Conservation (phyloP, 345 rosid species). For the Moringa oleifera region DNA sequence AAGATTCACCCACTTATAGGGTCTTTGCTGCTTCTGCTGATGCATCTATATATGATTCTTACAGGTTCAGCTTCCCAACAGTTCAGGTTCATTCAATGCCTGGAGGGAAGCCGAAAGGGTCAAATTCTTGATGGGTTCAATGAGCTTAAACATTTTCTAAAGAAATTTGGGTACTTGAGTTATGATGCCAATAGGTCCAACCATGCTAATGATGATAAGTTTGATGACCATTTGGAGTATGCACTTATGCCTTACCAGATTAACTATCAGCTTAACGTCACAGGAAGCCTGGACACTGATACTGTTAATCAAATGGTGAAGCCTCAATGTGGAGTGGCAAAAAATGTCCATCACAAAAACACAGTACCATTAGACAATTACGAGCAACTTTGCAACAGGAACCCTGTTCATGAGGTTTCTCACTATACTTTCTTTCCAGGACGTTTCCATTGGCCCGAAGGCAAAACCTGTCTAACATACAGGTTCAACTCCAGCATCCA, state of each 20-base stretch:
- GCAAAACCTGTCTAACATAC: too few relatives aligned
- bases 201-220: constrained; percentile 7
- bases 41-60: too few relatives aligned
- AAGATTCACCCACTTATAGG: too few relatives aligned
- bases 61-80: too few relatives aligned
- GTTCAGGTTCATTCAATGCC: too few relatives aligned
- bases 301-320: constrained; percentile 16
- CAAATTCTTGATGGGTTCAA: neutral
- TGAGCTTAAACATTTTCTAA: constrained; percentile 10
- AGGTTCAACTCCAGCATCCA: constrained; percentile 6
- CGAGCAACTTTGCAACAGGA: too few relatives aligned
- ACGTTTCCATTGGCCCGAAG: too few relatives aligned
- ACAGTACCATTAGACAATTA: too few relatives aligned
- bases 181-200: neutral
- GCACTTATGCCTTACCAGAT: constrained; percentile 16
- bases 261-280: constrained; percentile 8
- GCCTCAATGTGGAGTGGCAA: constrained; percentile 23
- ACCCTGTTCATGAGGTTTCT: too few relatives aligned
- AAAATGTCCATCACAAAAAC: constrained; percentile 19
- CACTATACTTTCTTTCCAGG: too few relatives aligned
- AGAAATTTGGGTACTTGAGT: constrained; percentile 14
- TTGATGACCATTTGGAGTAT: constrained; percentile 14
- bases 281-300: constrained; percentile 17
- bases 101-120: constrained; percentile 12
- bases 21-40: too few relatives aligned